phyloP scores from a whole-genome alignment of 768 basidiomycete species.

The Thelephora ganbajun region DNA sequence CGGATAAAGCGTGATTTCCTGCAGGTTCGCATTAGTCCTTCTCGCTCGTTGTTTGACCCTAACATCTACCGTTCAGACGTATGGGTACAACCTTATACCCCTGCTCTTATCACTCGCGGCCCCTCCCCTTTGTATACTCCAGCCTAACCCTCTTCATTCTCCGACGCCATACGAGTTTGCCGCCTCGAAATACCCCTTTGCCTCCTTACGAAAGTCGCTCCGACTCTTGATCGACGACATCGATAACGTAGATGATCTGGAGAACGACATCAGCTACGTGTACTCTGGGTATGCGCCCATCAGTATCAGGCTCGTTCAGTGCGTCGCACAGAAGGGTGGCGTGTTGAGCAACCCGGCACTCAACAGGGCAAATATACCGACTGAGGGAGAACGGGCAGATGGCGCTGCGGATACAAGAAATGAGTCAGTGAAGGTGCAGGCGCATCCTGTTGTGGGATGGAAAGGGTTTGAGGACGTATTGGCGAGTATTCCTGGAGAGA shows the following conservation, averaged over 20 bases:
- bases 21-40: conserved; percentile 32
- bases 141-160: conserved; percentile 54
- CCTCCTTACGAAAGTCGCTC: conserved; percentile 63
- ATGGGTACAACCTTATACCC: conserved; percentile 63
- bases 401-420: conserved; percentile 23
- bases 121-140: conserved; percentile 52
- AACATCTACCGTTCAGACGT: conserved; percentile 35
- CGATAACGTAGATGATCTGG: conserved; percentile 65
- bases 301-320: conserved; percentile 83
- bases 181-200: conserved; percentile 55
- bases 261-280: conserved; percentile 91
- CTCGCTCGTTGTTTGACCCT: conserved; percentile 8
- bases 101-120: conserved; percentile 50
- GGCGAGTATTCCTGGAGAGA: conserved; percentile 69
- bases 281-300: conserved; percentile 97
- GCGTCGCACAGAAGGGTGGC: conserved; percentile 81
- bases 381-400: conserved; percentile 15
- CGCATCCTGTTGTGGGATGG: conserved; percentile 92
- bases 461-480: conserved; percentile 93
- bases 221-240: conserved; percentile 87
- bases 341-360: conserved; percentile 68
- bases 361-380: conserved; percentile 36
- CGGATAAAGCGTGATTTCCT: conserved; percentile 84
- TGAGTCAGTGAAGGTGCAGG: conserved; percentile 45
- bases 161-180: conserved; percentile 26